Conservation (phyloP, 2,329 filamentous ascomycete species). For the Colletotrichum phormii region DNA sequence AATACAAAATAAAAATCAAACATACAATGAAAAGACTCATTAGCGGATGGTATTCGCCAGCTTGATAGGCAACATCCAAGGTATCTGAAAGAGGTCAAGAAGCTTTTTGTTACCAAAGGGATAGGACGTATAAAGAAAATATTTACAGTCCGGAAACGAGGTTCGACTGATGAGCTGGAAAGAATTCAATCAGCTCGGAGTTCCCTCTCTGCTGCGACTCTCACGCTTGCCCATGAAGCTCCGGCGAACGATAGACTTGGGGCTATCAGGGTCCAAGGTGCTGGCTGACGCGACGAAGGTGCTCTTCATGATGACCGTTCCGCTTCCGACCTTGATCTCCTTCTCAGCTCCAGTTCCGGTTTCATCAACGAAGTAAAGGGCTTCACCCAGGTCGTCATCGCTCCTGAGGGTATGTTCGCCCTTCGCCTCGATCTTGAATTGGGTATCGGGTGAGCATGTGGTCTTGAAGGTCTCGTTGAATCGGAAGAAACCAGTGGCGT, state of each 20-base stretch:
- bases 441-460: slow-evolving; percentile 81
- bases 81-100: slow-evolving; percentile 29
- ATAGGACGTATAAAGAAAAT: slow-evolving; percentile 9
- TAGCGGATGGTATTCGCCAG: slow-evolving; percentile 10
- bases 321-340: slow-evolving; percentile 78
- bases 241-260: slow-evolving; percentile 59
- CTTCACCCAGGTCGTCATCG: slow-evolving; percentile 87
- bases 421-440: slow-evolving; percentile 88
- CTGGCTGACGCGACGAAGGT: slow-evolving; percentile 68
- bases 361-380: slow-evolving; percentile 92
- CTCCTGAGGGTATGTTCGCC: slow-evolving; percentile 87
- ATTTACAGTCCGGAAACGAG: background rate
- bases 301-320: slow-evolving; percentile 79
- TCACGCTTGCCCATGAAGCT: slow-evolving; percentile 69
- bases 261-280: slow-evolving; percentile 56
- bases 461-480: slow-evolving; percentile 86
- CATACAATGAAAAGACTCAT: background rate
- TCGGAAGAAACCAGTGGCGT: slow-evolving; percentile 70
- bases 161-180: background rate
- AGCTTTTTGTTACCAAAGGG: slow-evolving; percentile 18
- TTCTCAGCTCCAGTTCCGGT: slow-evolving; percentile 76
- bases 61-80: slow-evolving; percentile 10
- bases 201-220: slow-evolving; percentile 59
- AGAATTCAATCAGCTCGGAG: slow-evolving; percentile 39
- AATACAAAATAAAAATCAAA: slow-evolving; percentile 1